These are phyloP conservation scores for Neurospora intermedia DNA, from an alignment of 495 filamentous ascomycete genomes.

Conservation along the genomic window DNA sequence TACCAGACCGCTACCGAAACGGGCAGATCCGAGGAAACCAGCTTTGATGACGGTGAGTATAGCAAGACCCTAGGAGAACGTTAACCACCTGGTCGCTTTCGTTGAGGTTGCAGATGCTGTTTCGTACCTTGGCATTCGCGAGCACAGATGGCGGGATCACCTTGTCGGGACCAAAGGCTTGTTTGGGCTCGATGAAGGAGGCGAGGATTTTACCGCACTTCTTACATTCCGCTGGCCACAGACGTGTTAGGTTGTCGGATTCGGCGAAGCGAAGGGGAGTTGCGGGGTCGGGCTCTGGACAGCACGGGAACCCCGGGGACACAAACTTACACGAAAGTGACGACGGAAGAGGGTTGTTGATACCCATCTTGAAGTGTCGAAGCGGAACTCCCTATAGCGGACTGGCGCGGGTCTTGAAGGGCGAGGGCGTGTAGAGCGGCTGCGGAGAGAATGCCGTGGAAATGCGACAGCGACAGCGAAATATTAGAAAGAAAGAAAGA, in stretches of 20 bases:
- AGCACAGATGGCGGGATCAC: conserved; percentile 90
- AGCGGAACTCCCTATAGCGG: not conserved
- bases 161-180: conserved; percentile 94
- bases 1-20: conserved; percentile 89
- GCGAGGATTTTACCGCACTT: conserved; percentile 88
- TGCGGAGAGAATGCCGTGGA: not conserved
- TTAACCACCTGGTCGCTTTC: not conserved
- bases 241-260: conserved; percentile 1
- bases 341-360: conserved; percentile 49
- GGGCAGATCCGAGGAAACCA: conserved; percentile 84
- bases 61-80: conserved; percentile 62
- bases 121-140: conserved; percentile 74
- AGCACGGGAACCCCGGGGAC: conserved; percentile 11
- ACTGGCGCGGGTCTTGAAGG: not conserved
- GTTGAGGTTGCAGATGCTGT: not conserved
- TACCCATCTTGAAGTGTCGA: conserved; percentile 29
- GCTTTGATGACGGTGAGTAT: conserved; percentile 93
- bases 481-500: not conserved
- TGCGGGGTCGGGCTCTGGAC: not conserved
- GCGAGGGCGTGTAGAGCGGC: not conserved
- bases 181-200: conserved; percentile 88
- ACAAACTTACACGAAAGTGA: conserved; percentile 45
- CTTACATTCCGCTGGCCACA: conserved; percentile 64
- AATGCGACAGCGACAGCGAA: not conserved
- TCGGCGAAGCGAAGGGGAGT: not conserved